Evolutionary conservation across 202 grass and related monocot genomes (phyloP), one percentile per base, ranked within the genome.

Genomic region (Digitaria exilis): DNA sequence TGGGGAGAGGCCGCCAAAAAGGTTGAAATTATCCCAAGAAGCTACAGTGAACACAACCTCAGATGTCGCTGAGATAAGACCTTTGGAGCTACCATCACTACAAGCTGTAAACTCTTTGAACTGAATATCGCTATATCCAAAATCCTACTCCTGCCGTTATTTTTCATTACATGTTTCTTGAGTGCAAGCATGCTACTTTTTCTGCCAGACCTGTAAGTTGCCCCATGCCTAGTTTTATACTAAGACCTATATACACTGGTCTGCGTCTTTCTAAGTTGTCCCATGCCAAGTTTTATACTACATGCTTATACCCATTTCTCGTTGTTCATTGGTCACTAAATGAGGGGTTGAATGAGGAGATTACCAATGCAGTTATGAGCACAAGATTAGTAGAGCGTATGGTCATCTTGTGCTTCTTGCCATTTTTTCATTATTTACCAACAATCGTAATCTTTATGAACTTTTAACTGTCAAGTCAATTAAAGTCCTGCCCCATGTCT

Each of bases 21-120:
- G 76, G 65, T 46, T 84, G 39, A 95, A 85, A 82, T 62, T 78
- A 31, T 61, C 69, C 60, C n/a, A 82, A 61, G 78, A 77, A 77
- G 9, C 73, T 67, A 60, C 57, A 43, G 14, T 9, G 63, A 74
- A 49, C 19, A 10, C 56, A 26, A 49, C 6, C 80, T 56, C 54
- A 58, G 44, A 57, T 82, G n/a, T 35, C 59, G 26, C 78, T 71
- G 86, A 82, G 52, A 68, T 58, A 62, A 86, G 59, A 70, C 76
- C 87, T 83, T 55, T 75, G 57, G 78, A 91, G 83, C 81, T 48
- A 76, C 58, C 66, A 73, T 76, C 67, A 77, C 93, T 29, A 73
- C 67, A 82, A 10, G 45, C 79, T 66, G 92, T 91, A 91, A 74
- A 65, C 58, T 80, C 46, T 78, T 70, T 80, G 15, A 83, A 71